Conservation (phyloP, 805 yeast species). For the Metschnikowia dekortorum region DNA sequence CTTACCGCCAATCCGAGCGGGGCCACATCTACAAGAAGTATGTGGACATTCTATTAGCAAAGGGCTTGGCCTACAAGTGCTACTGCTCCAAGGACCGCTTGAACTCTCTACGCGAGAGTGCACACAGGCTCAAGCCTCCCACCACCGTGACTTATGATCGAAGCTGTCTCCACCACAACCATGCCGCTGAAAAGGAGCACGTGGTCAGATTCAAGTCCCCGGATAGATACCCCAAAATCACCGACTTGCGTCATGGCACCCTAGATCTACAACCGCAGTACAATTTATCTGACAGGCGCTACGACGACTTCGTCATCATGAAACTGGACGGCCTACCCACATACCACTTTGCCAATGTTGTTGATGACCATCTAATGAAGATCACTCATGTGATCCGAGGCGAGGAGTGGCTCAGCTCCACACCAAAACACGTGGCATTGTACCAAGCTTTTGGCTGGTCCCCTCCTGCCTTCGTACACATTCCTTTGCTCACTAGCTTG, state of each 20-base stretch:
- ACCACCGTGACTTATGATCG: slow-evolving; percentile 91
- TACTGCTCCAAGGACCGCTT: slow-evolving; percentile 80
- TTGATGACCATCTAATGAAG: slow-evolving; percentile 90
- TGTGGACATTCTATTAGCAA: slow-evolving; percentile 50
- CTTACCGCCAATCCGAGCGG: slow-evolving; percentile 84
- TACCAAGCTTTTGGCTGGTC: slow-evolving; percentile 84
- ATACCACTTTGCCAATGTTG: slow-evolving; percentile 92
- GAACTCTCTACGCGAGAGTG: slow-evolving; percentile 62
- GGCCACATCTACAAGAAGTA: slow-evolving; percentile 59
- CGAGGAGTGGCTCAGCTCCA: slow-evolving; percentile 96
- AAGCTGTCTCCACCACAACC: slow-evolving; percentile 47
- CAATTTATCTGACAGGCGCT: slow-evolving; percentile 65
- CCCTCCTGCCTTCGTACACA: slow-evolving; percentile 79
- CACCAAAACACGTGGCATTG: slow-evolving; percentile 88
- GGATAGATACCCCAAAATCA: slow-evolving; percentile 56
- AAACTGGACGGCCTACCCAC: slow-evolving; percentile 97
- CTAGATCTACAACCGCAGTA: slow-evolving; percentile 76
- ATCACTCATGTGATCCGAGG: slow-evolving; percentile 95
- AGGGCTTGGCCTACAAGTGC: slow-evolving; percentile 81
- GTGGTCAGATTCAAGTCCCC: slow-evolving; percentile 81
- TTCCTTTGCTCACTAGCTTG: slow-evolving; percentile 77
- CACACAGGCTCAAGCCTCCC: slow-evolving; percentile 74
- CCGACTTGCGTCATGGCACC: slow-evolving; percentile 74
- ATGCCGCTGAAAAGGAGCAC: slow-evolving; percentile 40
- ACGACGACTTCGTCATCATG: slow-evolving; percentile 82